phyloP scores from a whole-genome alignment of 208 protist genomes.

The Leishmania amazonensis region DNA sequence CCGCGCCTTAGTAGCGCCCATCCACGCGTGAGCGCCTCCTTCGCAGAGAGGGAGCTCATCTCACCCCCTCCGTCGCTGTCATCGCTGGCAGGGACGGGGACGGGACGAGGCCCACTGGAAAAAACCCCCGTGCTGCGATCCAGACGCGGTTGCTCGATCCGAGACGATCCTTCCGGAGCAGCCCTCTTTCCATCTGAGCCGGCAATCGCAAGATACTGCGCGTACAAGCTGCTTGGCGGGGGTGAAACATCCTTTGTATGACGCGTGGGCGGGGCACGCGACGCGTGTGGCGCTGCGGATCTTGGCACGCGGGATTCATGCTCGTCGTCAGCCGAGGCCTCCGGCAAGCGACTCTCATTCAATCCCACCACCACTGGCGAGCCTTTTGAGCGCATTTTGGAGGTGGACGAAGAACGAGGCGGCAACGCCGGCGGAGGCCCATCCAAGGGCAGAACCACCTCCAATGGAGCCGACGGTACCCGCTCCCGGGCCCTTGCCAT shows the following conservation, averaged over 20 bases:
- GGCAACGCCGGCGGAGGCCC: slow-evolving; percentile 9
- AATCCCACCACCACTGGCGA: slow-evolving; percentile 24
- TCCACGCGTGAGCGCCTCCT: slow-evolving; percentile 52
- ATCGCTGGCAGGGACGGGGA: not conserved
- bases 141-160: not conserved
- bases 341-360: slow-evolving; percentile 36
- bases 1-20: slow-evolving; percentile 64
- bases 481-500: slow-evolving; percentile 39
- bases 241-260: not conserved
- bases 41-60: slow-evolving; percentile 16
- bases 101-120: not conserved
- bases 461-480: slow-evolving; percentile 39
- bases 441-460: slow-evolving; percentile 46
- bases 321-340: not conserved
- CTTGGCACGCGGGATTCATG: not conserved
- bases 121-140: not conserved
- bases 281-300: not conserved
- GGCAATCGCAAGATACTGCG: slow-evolving; percentile 40
- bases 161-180: not conserved
- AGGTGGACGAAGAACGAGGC: slow-evolving; percentile 1
- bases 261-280: not conserved
- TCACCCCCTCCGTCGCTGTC: slow-evolving; percentile 8
- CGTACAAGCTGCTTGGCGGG: slow-evolving; percentile 30
- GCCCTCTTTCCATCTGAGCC: not conserved
- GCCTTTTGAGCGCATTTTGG: not conserved